Percentiles rank a stretch among this genome's conserved stretches.
phyloP scores from a whole-genome alignment of 306 rosid species.

The Pterocarpus santalinus region DNA sequence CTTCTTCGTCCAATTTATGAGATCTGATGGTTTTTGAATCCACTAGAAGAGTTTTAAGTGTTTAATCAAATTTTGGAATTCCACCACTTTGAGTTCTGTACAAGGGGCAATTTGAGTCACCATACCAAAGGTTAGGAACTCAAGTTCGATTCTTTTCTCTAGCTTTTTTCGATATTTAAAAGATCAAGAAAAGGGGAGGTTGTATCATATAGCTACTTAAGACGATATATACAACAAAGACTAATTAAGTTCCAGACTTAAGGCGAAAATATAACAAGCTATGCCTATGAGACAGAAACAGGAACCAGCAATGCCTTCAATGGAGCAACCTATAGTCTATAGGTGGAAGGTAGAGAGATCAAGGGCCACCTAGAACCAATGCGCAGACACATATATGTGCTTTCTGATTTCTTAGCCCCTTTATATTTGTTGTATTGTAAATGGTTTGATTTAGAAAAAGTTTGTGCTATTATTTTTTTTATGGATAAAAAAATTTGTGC shows the following conservation, averaged over 20 bases:
- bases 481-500: slow-evolving; percentile 11
- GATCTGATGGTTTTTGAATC: too few species aligned
- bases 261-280: slow-evolving; percentile 20
- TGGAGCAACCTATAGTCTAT: slow-evolving; percentile 42
- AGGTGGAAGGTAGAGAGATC: slow-evolving; percentile 19
- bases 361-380: slow-evolving; percentile 28
- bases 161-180: background rate
- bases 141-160: slow-evolving; percentile 1
- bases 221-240: background rate
- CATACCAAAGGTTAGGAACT: background rate
- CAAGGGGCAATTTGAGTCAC: background rate
- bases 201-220: background rate
- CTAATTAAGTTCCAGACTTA: background rate
- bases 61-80: too few species aligned
- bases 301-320: slow-evolving; percentile 44
- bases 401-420: slow-evolving; percentile 48
- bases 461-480: too few species aligned
- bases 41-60: too few species aligned
- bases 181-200: background rate
- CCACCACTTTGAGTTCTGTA: background rate
- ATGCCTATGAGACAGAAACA: slow-evolving; percentile 45
- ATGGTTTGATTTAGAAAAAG: slow-evolving; percentile 31
- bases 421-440: slow-evolving; percentile 33
- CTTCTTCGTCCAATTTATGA: too few species aligned
- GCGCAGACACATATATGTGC: slow-evolving; percentile 42